These are phyloP conservation scores for Rhodotorula sp. DNA, from an alignment of 1,284 basidiomycete genomes.

Conservation along the genomic window DNA sequence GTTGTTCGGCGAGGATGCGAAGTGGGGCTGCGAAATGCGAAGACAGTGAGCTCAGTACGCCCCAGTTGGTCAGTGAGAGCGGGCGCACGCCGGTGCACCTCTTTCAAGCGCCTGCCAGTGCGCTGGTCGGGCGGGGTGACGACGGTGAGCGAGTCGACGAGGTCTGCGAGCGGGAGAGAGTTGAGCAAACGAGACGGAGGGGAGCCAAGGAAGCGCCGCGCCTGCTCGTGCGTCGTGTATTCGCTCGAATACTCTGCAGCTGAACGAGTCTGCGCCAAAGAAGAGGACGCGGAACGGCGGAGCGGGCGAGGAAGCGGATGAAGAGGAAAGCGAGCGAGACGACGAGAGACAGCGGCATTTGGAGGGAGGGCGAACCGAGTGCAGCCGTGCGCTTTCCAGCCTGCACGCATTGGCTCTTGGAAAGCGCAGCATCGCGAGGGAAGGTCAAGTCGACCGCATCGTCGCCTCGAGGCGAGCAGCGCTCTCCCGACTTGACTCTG, in stretches of 20 bases:
- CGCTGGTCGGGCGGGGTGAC: constrained; percentile 41
- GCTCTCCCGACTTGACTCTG: neutral
- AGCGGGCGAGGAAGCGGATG: neutral
- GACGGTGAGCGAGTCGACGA: constrained; percentile 37
- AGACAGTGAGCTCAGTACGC: accelerated
- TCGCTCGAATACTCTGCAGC: constrained; percentile 61
- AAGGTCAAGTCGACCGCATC: too few species aligned
- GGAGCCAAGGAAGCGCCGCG: neutral
- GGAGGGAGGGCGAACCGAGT: too few species aligned
- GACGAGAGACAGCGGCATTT: constrained; percentile 17
- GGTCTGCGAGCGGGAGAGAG: constrained; percentile 14
- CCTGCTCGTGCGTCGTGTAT: constrained; percentile 55
- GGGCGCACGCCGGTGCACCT: constrained; percentile 35
- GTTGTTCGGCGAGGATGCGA: constrained; percentile 35
- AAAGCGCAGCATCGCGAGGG: too few species aligned
- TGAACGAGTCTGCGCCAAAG: constrained; percentile 72
- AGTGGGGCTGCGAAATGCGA: constrained; percentile 30
- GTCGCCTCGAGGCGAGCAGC: too few species aligned
- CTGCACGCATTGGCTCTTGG: too few species aligned
- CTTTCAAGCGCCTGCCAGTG: constrained; percentile 24
- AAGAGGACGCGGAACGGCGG: constrained; percentile 62
- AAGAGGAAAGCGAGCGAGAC: neutral
- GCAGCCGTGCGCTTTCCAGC: too few species aligned
- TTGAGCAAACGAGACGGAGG: neutral
- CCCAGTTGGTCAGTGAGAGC: too few species aligned